phyloP scores from a whole-genome alignment of 148 eudicot genomes.

The Amaranthus hypochondriacus region DNA sequence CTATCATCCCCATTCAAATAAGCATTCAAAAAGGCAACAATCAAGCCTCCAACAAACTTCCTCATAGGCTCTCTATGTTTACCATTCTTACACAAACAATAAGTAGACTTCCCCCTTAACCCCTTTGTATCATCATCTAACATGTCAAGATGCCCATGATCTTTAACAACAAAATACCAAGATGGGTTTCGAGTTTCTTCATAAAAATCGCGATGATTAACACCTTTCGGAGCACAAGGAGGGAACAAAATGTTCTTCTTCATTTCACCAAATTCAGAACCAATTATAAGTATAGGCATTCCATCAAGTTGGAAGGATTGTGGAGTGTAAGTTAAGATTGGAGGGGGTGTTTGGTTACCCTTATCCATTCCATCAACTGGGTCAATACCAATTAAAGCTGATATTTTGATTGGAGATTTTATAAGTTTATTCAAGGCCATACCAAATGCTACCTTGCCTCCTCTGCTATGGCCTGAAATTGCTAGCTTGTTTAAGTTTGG shows the following conservation, averaged over 20 bases:
- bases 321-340: slow-evolving; percentile 55
- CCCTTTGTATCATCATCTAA: slow-evolving; percentile 69
- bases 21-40: slow-evolving; percentile 64
- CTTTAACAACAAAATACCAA: slow-evolving; percentile 60
- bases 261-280: slow-evolving; percentile 61
- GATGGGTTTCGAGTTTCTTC: slow-evolving; percentile 54
- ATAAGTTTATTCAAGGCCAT: slow-evolving; percentile 31
- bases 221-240: slow-evolving; percentile 81
- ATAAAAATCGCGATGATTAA: slow-evolving; percentile 67
- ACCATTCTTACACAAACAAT: slow-evolving; percentile 74
- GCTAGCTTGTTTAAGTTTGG: slow-evolving; percentile 46
- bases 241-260: slow-evolving; percentile 59
- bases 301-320: slow-evolving; percentile 47
- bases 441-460: slow-evolving; percentile 78
- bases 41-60: slow-evolving; percentile 64
- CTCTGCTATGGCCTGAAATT: slow-evolving; percentile 77
- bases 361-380: slow-evolving; percentile 79
- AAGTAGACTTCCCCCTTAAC: slow-evolving; percentile 46
- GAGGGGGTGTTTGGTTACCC: slow-evolving; percentile 67
- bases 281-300: slow-evolving; percentile 45
- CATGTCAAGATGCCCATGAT: slow-evolving; percentile 75
- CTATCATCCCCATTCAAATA: slow-evolving; percentile 47
- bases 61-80: slow-evolving; percentile 72
- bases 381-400: slow-evolving; percentile 70
- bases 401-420: slow-evolving; percentile 33